Base-by-base conservation (phyloP, 2,329 filamentous ascomycete genomes). In the Massarina eburnea region DNA sequence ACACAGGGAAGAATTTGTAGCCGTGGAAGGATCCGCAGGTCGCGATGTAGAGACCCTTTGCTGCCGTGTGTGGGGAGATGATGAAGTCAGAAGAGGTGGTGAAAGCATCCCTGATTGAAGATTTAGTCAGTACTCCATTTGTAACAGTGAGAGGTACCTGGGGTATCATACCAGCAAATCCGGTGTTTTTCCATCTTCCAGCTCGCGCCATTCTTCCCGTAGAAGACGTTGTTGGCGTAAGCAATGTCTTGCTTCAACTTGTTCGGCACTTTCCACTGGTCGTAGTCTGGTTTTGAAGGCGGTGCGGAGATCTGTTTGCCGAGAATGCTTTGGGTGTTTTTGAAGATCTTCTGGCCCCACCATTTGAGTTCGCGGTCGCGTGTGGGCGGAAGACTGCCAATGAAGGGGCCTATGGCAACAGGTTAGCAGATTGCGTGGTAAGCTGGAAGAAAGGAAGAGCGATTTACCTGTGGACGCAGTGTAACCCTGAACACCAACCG, bases 131-230 rank as follows among this genome's bases (percentile, higher is more conserved):
- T 18, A 8, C 15, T 18, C 15, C 33, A 36, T 8, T 8, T 29
- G 8, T 29, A 29, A 14, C 14, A 7, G 3, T 34, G 32, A 17
- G n/a, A 41, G 21, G 27, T 3, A 26, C 22, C 6, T 15, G 19
- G 5, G 30, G 26, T 12, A 12, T 42, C 59, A 65, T 65, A 85
- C 83, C 84, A 87, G 76, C 83, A 86, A 47, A 86, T 81, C 5
- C 84, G 76, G 58, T 84, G 78, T 58, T 84, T 80, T 45, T 78
- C 77, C 66, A 83, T 77, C 51, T 80, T 76, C 81, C 80, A 85
- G 34, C 68, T 61, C 10, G 73, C 74, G 24, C 78, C 77, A 17
- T 78, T 77, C 39, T 76, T 74, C 8, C 82, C 83, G 53, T 84
- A 86, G 52, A 83, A 84, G 1, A 80, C 73, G 36, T 77, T 68